A percentile compares a stretch with the other conserved stretches of the same genome.
phyloP scores from a whole-genome alignment of 371 early-diverging fungal genomes.

The Rhizopus microsporus region DNA sequence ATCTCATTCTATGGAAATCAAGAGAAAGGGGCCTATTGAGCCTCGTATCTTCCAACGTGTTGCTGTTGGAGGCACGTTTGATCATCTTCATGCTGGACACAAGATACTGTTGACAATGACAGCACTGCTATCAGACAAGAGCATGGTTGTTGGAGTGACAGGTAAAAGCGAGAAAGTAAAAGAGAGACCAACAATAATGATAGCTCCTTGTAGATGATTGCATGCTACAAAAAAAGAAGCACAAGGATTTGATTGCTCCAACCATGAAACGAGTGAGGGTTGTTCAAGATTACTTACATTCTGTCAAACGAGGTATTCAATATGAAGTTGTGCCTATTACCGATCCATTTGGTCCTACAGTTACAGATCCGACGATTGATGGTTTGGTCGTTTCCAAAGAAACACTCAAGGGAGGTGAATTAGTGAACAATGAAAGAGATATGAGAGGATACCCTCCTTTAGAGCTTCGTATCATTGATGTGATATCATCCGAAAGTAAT shows the following conservation, averaged over 20 bases:
- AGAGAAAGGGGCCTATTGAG: slow-evolving; percentile 15
- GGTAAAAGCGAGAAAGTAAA: slow-evolving; percentile 40
- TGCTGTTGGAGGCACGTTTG: slow-evolving; percentile 96
- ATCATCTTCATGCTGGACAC: slow-evolving; percentile 95
- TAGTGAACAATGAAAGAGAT: slow-evolving; percentile 67
- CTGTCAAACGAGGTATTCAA: slow-evolving; percentile 49
- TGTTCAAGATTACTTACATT: slow-evolving; percentile 64
- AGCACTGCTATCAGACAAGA: slow-evolving; percentile 61
- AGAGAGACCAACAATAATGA: background rate
- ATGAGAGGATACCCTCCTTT: slow-evolving; percentile 56
- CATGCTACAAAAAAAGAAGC: slow-evolving; percentile 75
- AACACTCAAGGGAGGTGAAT: slow-evolving; percentile 76
- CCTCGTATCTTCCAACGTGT: slow-evolving; percentile 50
- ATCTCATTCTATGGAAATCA: background rate
- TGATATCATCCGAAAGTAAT: slow-evolving; percentile 59
- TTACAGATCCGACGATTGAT: slow-evolving; percentile 69
- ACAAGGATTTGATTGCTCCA: slow-evolving; percentile 70
- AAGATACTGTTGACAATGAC: slow-evolving; percentile 88
- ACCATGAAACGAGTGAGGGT: slow-evolving; percentile 59
- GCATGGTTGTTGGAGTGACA: slow-evolving; percentile 78
- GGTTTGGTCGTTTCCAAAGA: slow-evolving; percentile 90
- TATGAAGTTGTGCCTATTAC: slow-evolving; percentile 71
- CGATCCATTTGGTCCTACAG: slow-evolving; percentile 92
- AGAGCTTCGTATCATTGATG: slow-evolving; percentile 73
- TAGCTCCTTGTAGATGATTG: slow-evolving; percentile 44